Percentiles rank a stretch among this genome's conserved stretches.
These are phyloP conservation scores for Postia placenta DNA, from an alignment of 768 basidiomycete genomes.

Conservation along the genomic window DNA sequence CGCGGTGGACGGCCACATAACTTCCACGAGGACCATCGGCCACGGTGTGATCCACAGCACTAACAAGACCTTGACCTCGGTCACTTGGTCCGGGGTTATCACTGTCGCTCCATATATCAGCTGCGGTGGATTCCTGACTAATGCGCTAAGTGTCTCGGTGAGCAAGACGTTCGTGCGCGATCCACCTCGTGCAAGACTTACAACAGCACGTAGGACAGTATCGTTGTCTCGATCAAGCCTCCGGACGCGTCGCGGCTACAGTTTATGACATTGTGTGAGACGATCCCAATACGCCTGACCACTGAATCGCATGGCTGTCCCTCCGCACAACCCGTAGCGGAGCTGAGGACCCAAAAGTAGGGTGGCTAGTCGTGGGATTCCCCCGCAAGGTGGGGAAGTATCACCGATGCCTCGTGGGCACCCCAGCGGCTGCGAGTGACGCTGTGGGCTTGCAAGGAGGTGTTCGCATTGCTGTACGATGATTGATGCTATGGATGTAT, in stretches of 20 bases:
- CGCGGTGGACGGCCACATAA: neutral
- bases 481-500: no score
- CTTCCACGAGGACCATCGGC: constrained; percentile 9
- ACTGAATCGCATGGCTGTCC: constrained; percentile 16
- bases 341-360: no score
- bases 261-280: constrained; percentile 15
- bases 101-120: constrained; percentile 9
- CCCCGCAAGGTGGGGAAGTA: no score
- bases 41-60: constrained; percentile 17
- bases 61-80: constrained; percentile 7
- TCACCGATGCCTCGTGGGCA: no score
- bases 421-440: no score
- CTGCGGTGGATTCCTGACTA: constrained; percentile 18
- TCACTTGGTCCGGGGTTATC: constrained; percentile 22
- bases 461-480: no score
- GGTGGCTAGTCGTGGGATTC: no score
- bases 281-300: constrained; percentile 19
- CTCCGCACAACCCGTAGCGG: constrained; percentile 8
- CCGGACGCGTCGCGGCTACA: constrained; percentile 9
- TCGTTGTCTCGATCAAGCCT: constrained; percentile 18
- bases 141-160: constrained; percentile 18
- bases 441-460: no score
- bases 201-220: constrained; percentile 14
- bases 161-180: constrained; percentile 2
- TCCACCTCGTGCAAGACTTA: neutral